phyloP scores from a whole-genome alignment of 1,284 basidiomycete genomes.

The Cryptococcus sp. region DNA sequence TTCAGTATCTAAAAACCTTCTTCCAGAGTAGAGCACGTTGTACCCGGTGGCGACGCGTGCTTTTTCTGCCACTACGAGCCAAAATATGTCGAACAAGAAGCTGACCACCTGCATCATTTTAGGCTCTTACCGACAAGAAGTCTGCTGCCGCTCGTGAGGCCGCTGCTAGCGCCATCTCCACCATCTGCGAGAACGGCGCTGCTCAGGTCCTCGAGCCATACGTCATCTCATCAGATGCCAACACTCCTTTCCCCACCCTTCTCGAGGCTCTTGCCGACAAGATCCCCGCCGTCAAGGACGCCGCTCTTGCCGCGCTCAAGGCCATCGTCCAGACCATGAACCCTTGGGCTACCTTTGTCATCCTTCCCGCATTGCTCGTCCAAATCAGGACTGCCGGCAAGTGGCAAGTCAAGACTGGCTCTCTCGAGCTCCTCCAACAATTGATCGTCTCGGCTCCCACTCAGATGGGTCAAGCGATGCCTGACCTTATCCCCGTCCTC shows the following conservation, averaged over 20 bases:
- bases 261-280: constrained; percentile 90
- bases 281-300: constrained; percentile 67
- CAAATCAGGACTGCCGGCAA: constrained; percentile 97
- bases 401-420: constrained; percentile 98
- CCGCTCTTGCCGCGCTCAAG: constrained; percentile 82
- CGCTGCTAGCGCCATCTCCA: constrained; percentile 51
- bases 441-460: constrained; percentile 80
- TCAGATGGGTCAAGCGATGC: constrained; percentile 89
- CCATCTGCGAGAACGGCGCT: constrained; percentile 72
- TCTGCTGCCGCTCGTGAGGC: constrained; percentile 54
- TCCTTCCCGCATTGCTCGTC: constrained; percentile 88
- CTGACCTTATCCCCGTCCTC: constrained; percentile 94
- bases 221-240: constrained; percentile 71
- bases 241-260: constrained; percentile 75
- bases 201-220: constrained; percentile 85
- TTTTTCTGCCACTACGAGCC: neutral
- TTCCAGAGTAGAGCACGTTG: neutral
- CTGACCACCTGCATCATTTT: constrained; percentile 7
- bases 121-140: constrained; percentile 63
- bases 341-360: constrained; percentile 81
- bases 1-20: neutral
- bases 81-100: neutral
- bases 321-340: constrained; percentile 80
- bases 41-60: constrained; percentile 18
- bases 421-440: constrained; percentile 82